A percentile compares a stretch with the other conserved stretches of the same genome.
phyloP scores from a whole-genome alignment of 495 filamentous ascomycete genomes.

The Staphylotrichum tortipilum region DNA sequence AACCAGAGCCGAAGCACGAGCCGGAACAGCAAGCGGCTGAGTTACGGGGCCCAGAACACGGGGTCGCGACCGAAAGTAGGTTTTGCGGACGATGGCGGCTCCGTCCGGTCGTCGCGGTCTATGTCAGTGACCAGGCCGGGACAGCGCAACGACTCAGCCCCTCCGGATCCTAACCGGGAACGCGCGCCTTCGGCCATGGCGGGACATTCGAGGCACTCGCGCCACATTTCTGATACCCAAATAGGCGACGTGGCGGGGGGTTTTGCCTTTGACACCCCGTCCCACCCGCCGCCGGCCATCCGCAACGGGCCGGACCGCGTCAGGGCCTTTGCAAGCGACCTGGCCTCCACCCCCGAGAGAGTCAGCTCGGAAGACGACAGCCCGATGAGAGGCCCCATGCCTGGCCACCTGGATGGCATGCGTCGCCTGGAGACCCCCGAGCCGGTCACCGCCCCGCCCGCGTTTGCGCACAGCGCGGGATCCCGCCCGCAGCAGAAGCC shows the following conservation, averaged over 20 bases:
- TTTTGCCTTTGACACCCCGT: conserved; percentile 13
- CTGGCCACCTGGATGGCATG: conserved; percentile 44
- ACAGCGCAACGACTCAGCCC: conserved; percentile 37
- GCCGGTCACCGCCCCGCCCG: conserved; percentile 66
- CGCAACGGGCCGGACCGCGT: conserved; percentile 23
- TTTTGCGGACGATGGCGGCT: conserved; percentile 55
- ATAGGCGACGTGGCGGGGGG: conserved; percentile 5
- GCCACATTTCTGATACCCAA: conserved; percentile 33
- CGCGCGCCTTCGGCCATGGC: conserved; percentile 43
- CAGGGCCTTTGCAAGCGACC: conserved; percentile 29
- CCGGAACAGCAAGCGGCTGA: conserved; percentile 57
- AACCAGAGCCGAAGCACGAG: conserved; percentile 54
- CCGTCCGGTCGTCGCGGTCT: conserved; percentile 49
- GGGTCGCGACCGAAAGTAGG: conserved; percentile 42
- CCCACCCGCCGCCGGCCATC: conserved; percentile 10
- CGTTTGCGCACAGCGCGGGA: conserved; percentile 49
- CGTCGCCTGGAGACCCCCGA: conserved; percentile 53
- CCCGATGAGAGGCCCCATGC: conserved; percentile 19
- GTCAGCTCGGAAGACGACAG: conserved; percentile 52
- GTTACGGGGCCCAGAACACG: conserved; percentile 41
- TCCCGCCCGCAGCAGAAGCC: conserved; percentile 56
- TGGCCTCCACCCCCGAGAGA: conserved; percentile 43
- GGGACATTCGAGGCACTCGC: conserved; percentile 24
- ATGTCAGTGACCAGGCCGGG: conserved; percentile 37
- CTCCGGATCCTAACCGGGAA: conserved; percentile 29